Evolutionary conservation across 176 grass and related monocot genomes (phyloP), one percentile per base, ranked within the genome.

Genomic region (Rhynchospora pubera): DNA sequence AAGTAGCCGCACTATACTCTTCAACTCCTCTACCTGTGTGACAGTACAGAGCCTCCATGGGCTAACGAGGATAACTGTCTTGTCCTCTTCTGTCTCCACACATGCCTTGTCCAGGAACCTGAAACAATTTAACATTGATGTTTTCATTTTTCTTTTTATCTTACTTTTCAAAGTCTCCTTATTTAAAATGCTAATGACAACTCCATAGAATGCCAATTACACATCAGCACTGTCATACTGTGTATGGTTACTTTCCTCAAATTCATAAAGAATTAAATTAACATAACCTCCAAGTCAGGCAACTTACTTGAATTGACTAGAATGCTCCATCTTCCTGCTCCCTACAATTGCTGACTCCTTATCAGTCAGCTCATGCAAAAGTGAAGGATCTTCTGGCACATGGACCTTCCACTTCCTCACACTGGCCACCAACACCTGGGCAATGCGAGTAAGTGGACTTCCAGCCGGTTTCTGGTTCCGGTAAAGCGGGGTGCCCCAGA

Each of bases 21-120:
- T 95, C 39, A 95, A 84, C 89, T 97, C 93, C 87, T 97, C 93
- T 62, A 93, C 91, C 83, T 97, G 89, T 21, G 93, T 97, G 68
- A 97, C 91, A 8, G 93, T 89, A 91, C 93, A 91, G 13, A 97
- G 85, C 11, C 78, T 83, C 93, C 93, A 97, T 21, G 88, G 16
- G 69, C 67, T 65, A 44, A 42, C 32, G 45, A 56, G 2, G 16
- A 0, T 18, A 14, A 24, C 30, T 15, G 26, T 4, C 11, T 11
- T 60, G 15, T 91, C 91, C 5, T 77, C 81, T 6, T 65, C 14
- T 1, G 83, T 93, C 65, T 80, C 89, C 43, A 93, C 85, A 8
- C 89, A 87, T 2, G 93, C 93, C 80, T 81, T 97, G 83, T 97
- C 93, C 0, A 97, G 85, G 77, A 87, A 97, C 22, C 46, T 47